These are phyloP conservation scores for Corinectria fuckeliana DNA, from an alignment of 2,329 filamentous ascomycete genomes.

Conservation along the genomic window DNA sequence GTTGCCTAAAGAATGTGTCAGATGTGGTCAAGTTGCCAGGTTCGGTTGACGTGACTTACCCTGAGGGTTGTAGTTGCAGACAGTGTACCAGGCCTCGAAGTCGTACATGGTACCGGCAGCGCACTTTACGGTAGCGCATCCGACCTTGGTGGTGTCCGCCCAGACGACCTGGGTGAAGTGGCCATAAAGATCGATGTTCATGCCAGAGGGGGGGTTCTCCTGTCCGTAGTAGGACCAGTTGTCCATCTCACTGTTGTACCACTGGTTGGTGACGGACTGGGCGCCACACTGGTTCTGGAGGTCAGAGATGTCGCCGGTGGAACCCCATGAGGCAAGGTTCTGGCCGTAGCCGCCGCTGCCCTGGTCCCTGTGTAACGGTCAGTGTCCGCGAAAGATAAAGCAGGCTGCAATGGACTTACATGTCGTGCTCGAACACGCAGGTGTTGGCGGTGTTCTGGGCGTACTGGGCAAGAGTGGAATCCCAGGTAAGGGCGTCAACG, in stretches of 20 bases:
- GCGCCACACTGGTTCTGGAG: constrained; percentile 62
- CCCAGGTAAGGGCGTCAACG: constrained; percentile 69
- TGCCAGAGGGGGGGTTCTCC: constrained; percentile 62
- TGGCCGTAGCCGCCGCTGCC: constrained; percentile 79
- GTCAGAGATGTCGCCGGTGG: constrained; percentile 45
- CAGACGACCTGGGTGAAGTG: constrained; percentile 54
- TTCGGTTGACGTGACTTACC: constrained; percentile 59
- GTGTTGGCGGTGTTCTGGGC: constrained; percentile 68
- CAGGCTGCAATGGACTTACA: constrained; percentile 57
- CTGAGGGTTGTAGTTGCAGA: constrained; percentile 84
- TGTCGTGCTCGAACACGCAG: constrained; percentile 79
- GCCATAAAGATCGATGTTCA: constrained; percentile 70
- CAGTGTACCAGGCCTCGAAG: constrained; percentile 73
- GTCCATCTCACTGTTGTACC: constrained; percentile 84
- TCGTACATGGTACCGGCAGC: constrained; percentile 52
- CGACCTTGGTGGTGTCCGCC: constrained; percentile 47
- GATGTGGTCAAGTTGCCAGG: not conserved
- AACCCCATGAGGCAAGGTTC: constrained; percentile 78
- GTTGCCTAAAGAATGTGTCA: constrained; percentile 52
- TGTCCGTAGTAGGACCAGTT: constrained; percentile 66
- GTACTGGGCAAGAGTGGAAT: constrained; percentile 65
- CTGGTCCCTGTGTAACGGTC: constrained; percentile 52
- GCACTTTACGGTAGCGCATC: constrained; percentile 75
- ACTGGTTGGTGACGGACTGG: constrained; percentile 76
- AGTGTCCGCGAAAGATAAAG: constrained; percentile 33